phyloP scores from a whole-genome alignment of 352 stramenopile species.

The Phytophthora cryptogea region DNA sequence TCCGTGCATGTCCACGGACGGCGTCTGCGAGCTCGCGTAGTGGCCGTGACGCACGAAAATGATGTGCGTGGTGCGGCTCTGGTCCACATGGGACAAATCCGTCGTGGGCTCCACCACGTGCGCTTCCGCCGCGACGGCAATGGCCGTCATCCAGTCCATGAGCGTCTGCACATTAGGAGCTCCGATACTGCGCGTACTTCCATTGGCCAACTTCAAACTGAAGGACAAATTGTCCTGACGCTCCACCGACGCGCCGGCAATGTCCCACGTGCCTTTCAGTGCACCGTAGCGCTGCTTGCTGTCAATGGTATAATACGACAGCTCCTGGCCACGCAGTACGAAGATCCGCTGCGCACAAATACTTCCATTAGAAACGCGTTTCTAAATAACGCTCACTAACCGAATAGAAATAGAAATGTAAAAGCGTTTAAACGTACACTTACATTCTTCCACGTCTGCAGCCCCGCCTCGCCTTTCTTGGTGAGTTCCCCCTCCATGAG shows the following conservation, averaged over 20 bases:
- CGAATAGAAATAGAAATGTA: not conserved
- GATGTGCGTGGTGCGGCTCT: slow-evolving; percentile 71
- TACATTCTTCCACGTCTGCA: slow-evolving; percentile 77
- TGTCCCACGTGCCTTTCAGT: slow-evolving; percentile 65
- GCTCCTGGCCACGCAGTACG: slow-evolving; percentile 65
- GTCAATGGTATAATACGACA: slow-evolving; percentile 73
- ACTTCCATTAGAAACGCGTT: not conserved
- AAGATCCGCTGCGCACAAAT: slow-evolving; percentile 55
- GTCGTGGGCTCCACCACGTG: slow-evolving; percentile 42
- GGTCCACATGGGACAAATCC: slow-evolving; percentile 60
- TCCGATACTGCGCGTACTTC: slow-evolving; percentile 41
- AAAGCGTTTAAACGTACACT: slow-evolving; percentile 27
- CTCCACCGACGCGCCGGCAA: slow-evolving; percentile 50
- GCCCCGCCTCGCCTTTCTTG: slow-evolving; percentile 66
- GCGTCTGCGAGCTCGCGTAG: slow-evolving; percentile 54
- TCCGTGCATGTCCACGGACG: slow-evolving; percentile 55
- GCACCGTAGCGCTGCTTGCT: slow-evolving; percentile 56
- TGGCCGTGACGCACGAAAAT: slow-evolving; percentile 73
- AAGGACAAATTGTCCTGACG: slow-evolving; percentile 52
- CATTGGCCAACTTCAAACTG: slow-evolving; percentile 34
- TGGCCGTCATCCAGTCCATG: slow-evolving; percentile 80
- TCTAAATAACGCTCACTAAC: too few relatives aligned
- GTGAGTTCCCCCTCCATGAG: slow-evolving; percentile 72
- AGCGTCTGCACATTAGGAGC: slow-evolving; percentile 58
- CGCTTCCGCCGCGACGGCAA: slow-evolving; percentile 53